Percentiles rank a stretch among this genome's conserved stretches.
Evolutionary conservation across 352 stramenopile genomes (phyloP).

Genomic region (Plasmopara muralis): DNA sequence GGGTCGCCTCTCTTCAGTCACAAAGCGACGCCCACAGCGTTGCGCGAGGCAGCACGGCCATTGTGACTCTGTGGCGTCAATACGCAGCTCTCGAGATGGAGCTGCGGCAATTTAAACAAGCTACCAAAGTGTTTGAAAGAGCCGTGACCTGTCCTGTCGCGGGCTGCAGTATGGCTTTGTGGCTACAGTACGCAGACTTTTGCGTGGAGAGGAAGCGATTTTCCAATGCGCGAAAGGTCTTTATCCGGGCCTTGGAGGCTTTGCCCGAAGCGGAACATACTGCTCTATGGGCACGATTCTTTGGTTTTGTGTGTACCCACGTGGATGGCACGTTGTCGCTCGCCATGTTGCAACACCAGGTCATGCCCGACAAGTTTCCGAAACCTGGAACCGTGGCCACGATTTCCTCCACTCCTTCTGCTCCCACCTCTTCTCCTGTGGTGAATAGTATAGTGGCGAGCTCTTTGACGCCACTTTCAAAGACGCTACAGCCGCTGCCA

Average conservation of each 20-base stretch:
- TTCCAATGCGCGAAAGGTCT: slow-evolving; percentile 71
- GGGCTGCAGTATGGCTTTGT: slow-evolving; percentile 28
- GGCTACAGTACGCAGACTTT: slow-evolving; percentile 66
- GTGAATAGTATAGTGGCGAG: background rate
- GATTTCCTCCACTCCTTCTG: slow-evolving; percentile 3
- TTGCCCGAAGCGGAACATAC: slow-evolving; percentile 34
- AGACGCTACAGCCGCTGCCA: slow-evolving; percentile 16
- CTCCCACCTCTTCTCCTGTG: slow-evolving; percentile 3
- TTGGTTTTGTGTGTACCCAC: slow-evolving; percentile 55
- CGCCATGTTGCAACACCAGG: slow-evolving; percentile 48
- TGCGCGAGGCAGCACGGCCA: slow-evolving; percentile 16
- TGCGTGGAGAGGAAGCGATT: slow-evolving; percentile 69
- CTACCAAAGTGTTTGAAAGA: slow-evolving; percentile 70
- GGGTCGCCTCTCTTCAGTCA: slow-evolving; percentile 22
- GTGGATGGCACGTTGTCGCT: slow-evolving; percentile 53
- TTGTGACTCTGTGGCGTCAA: slow-evolving; percentile 42
- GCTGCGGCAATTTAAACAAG: slow-evolving; percentile 78
- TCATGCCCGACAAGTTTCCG: slow-evolving; percentile 34
- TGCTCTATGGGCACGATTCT: slow-evolving; percentile 45
- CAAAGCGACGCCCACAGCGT: slow-evolving; percentile 9
- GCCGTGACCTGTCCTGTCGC: slow-evolving; percentile 48
- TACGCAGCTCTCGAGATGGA: slow-evolving; percentile 77
- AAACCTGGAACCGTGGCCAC: slow-evolving; percentile 7
- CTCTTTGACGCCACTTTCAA: slow-evolving; percentile 10
- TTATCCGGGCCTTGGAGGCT: slow-evolving; percentile 45